Conservation (phyloP, 306 rosid species). For the Alnus glutinosa region DNA sequence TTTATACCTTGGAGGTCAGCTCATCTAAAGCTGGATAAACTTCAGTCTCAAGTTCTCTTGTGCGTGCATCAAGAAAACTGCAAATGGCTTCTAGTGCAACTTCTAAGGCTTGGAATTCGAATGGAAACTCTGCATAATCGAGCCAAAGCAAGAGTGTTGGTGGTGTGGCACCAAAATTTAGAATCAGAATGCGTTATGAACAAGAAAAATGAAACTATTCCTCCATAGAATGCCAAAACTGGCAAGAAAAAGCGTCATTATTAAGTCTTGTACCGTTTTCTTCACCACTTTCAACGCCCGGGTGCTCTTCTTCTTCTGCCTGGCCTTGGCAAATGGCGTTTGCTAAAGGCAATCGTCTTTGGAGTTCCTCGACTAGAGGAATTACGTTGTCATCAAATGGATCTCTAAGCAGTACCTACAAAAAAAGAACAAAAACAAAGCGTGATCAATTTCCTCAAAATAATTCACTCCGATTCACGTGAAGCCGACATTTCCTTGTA, state of each 20-base stretch:
- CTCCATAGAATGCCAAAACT: neutral
- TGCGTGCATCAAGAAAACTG: constrained; percentile 69
- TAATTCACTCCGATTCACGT: neutral
- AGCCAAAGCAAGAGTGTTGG: neutral
- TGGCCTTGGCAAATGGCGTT: constrained; percentile 38
- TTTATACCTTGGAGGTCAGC: constrained; percentile 65
- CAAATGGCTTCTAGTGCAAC: constrained; percentile 70
- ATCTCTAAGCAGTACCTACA: constrained; percentile 73
- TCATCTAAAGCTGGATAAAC: constrained; percentile 87
- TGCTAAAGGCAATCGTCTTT: constrained; percentile 48
- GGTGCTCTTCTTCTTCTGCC: constrained; percentile 55
- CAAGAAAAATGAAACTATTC: neutral
- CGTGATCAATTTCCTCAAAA: neutral
- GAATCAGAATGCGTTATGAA: neutral
- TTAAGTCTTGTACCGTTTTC: constrained; percentile 42
- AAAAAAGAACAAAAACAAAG: neutral
- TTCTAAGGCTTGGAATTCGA: constrained; percentile 76
- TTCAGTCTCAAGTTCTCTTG: constrained; percentile 60
- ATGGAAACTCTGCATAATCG: constrained; percentile 60
- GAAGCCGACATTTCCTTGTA: neutral
- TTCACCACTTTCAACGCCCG: constrained; percentile 45
- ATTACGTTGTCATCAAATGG: constrained; percentile 64
- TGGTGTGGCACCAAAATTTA: neutral
- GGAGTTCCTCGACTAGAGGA: constrained; percentile 69
- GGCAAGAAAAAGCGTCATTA: neutral